Evolutionary conservation across 75 land plant species (phyloP), one percentile per base, ranked within the genome.

Genomic region (Selaginella tamariscina): DNA sequence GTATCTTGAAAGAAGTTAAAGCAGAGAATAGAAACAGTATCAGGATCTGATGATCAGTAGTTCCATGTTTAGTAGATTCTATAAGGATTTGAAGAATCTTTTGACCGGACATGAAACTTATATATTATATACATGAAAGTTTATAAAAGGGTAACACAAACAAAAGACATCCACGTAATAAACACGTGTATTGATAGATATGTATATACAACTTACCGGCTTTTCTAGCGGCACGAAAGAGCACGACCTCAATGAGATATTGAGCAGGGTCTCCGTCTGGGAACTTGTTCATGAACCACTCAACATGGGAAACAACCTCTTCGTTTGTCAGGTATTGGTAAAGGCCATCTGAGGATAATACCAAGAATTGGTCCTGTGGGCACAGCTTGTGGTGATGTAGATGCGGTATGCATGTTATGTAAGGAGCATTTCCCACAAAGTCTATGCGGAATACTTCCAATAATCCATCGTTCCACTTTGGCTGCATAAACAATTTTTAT

Each of bases 201-300:
- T n/a, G n/a, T n/a, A n/a, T 39, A 5, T 5, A 39, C 15, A 5
- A 39, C 49, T 80, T 82, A 94, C 98, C 91, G 66, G 91, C 96
- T 82, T 85, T 85, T 68, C 86, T 85, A 32, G 99, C 99, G 33
- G 99, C 99, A 23, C 96, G 91, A 59, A 90, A 95, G 44, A 95
- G 84, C 22, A 87, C 76, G 85, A 87, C 91, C 70, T 95, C 99
- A 64, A 95, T 95, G 1, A 95, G 84, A 70, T 88, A 87, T 70
- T 95, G 99, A 0, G 99, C 99, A 31, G 99, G 99, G 74, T 95
- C 99, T 72, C 99, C 99, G 56, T 95, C 99, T 1, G 99, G 99
- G 28, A 55, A 82, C 65, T 73, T 71, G 29, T 74, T 68, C 77
- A 90, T 80, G 83, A 90, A 95, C 71, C 81, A 81, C 67, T 95